Base-by-base conservation (phyloP, 1,139 yeast species). In the Candida tunisiensis region DNA sequence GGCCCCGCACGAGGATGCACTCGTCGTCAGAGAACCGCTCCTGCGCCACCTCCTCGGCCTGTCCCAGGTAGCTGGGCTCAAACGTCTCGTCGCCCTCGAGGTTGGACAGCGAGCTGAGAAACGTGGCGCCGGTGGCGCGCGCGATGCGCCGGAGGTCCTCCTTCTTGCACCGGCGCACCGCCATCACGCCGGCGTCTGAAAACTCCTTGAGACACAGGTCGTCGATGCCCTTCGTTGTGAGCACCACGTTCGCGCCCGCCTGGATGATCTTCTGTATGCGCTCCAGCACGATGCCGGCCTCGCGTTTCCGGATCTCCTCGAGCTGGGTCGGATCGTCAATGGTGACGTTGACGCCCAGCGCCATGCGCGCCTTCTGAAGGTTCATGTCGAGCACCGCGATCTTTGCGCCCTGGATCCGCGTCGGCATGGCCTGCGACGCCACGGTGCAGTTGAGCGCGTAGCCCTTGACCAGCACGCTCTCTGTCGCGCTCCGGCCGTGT, bases 71-170 rank as follows among this genome's bases (percentile, higher is more conserved):
- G 27, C 80, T 65, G 3, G 83, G 40, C 55, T 91, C 99, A 49
- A 85, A 91, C 20, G 91, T 82, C 55, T 91, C 99, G 31, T 91
- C 98, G 42, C 99, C 98, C 52, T 88, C 98, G 53, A 91, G 65
- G 49, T 91, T 88, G 32, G 94, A 75, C 68, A 91, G 69, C 36
- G 80, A 77, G 34, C 80, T 64, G 27, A 91, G 67, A 45, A 91
- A 60, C 3, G 94, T 79, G 23, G 95, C 99, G 34, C 99, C 99
- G 4, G 96, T 82, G 22, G 98, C 98, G 47, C 94, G 71, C 8
- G 98, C 96, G 43, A 91, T 88, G 60, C 98, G 72, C 53, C 93
- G 71, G 44, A 91, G 64, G 53, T 91, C 99, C 54, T 88, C 98
- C 52, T 83, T 85, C 56, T 83, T 82, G 63, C 96, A 85, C 44